phyloP scores from a whole-genome alignment of 73 alveolate genomes.

The Loxodes magnus region DNA sequence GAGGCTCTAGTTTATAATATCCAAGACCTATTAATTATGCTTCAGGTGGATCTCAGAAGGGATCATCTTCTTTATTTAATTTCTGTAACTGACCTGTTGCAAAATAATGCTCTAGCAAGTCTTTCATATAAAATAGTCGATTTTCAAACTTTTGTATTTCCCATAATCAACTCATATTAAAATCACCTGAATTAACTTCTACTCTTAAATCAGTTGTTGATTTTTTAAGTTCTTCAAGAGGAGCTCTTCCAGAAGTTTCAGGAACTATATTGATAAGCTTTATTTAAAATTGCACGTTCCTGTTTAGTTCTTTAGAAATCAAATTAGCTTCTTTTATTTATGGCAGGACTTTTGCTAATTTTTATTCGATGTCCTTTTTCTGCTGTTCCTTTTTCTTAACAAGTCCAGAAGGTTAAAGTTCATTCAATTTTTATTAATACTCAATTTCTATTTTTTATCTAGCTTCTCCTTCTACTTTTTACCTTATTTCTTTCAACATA shows the following conservation, averaged over 20 bases:
- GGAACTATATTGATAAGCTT: constrained; percentile 21
- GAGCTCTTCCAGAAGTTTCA: constrained; percentile 19
- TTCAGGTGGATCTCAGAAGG: constrained; percentile 75
- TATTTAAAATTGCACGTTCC: constrained; percentile 17
- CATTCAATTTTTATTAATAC: neutral
- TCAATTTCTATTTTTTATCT: constrained; percentile 11
- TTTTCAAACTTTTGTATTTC: constrained; percentile 31
- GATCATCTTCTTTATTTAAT: constrained; percentile 35
- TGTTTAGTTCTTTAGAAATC: constrained; percentile 34
- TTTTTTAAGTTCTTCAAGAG: constrained; percentile 18
- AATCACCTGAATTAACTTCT: constrained; percentile 27
- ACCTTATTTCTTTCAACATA: constrained; percentile 14
- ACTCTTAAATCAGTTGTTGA: constrained; percentile 36
- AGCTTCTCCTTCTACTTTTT: constrained; percentile 24
- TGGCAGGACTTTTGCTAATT: constrained; percentile 27
- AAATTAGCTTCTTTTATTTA: constrained; percentile 51
- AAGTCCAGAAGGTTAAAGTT: neutral
- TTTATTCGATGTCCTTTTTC: constrained; percentile 18
- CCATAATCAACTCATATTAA: constrained; percentile 28
- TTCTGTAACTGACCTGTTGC: neutral
- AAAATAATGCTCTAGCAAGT: constrained; percentile 2
- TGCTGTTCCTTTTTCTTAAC: constrained; percentile 24
- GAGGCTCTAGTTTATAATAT: constrained; percentile 31
- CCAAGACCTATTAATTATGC: constrained; percentile 59
- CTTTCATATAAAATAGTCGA: constrained; percentile 21